Base-by-base conservation (phyloP, 2,329 filamentous ascomycete genomes). In the Moelleriella libera region DNA sequence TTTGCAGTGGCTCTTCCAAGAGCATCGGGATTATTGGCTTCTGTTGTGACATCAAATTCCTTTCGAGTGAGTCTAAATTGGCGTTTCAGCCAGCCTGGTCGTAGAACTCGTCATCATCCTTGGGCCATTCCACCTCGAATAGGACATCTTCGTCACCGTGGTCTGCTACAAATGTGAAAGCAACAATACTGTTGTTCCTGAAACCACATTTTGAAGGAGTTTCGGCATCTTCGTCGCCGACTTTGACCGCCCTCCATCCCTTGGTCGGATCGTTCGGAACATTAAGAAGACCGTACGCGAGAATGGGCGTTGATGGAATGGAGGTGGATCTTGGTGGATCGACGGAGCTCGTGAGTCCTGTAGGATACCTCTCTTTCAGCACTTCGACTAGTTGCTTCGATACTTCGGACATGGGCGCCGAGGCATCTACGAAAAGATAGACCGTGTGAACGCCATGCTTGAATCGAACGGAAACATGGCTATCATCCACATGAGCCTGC, bases 381-480 rank as follows among this genome's bases (percentile, higher is more conserved):
- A 78, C 66, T 1, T 68, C 63, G 14, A 85, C 64, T 2, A 89
- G 73, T 21, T 78, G 71, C 14, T 68, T 55, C 48, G 78, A 78
- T 49, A 85, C 66, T 1, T 68, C 63, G 12, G 69, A 64, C 57
- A 87, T 77, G 9, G 78, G 63, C 40, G 73, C 71, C 11, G 73
- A 65, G 5, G 78, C 67, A 40, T 78, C 72, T 43, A 83, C 71
- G 51, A 84, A 80, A 49, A 88, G 69, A 56, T 85, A 77, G 53
- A 88, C 70, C 4, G 83, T 88, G 55, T 80, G 76, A 49, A 78
- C 77, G 58, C 83, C 80, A 60, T 84, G 75, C 63, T 87, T 88
- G 66, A 89, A 80, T 50, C 81, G 75, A 48, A 89, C 67, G 8
- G 83, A 85, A 55, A 77, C 70, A 54, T 74, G 68, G n/a, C 71